phyloP scores from a whole-genome alignment of 176 grass and related monocot species.

The Musa itinerans region DNA sequence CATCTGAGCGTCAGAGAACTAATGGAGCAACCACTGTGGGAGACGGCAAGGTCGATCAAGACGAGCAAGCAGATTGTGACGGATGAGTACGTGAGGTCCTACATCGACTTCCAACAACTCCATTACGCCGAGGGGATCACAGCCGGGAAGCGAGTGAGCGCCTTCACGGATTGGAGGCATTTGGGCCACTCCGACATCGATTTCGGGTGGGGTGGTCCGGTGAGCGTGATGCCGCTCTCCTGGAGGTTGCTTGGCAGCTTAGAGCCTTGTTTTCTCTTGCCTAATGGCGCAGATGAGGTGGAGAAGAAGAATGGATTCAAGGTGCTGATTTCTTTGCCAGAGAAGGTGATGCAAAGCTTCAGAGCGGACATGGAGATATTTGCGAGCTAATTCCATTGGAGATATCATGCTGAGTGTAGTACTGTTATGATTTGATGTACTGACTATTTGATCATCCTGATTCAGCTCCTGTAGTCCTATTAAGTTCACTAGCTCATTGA shows the following conservation, averaged over 20 bases:
- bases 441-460: neutral
- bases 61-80: conserved; percentile 42
- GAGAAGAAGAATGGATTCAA: conserved; percentile 41
- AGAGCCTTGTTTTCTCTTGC: conserved; percentile 55
- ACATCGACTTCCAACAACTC: conserved; percentile 58
- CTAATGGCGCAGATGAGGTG: conserved; percentile 24
- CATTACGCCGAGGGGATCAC: conserved; percentile 32
- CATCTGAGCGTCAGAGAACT: conserved; percentile 31
- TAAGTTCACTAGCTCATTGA: too few species aligned
- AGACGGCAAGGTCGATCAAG: conserved; percentile 35
- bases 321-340: conserved; percentile 40
- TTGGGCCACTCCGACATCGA: conserved; percentile 65
- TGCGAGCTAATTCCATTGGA: neutral
- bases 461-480: neutral
- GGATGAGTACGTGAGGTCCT: conserved; percentile 78
- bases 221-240: conserved; percentile 47
- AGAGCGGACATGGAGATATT: conserved; percentile 42
- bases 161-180: conserved; percentile 73
- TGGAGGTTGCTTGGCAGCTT: conserved; percentile 62
- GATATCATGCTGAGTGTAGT: neutral
- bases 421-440: too few species aligned
- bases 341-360: conserved; percentile 20
- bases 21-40: conserved; percentile 24
- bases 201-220: conserved; percentile 50
- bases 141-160: conserved; percentile 33